Conservation (phyloP, 495 filamentous ascomycete genomes). For the Annulohypoxylon nitens region DNA sequence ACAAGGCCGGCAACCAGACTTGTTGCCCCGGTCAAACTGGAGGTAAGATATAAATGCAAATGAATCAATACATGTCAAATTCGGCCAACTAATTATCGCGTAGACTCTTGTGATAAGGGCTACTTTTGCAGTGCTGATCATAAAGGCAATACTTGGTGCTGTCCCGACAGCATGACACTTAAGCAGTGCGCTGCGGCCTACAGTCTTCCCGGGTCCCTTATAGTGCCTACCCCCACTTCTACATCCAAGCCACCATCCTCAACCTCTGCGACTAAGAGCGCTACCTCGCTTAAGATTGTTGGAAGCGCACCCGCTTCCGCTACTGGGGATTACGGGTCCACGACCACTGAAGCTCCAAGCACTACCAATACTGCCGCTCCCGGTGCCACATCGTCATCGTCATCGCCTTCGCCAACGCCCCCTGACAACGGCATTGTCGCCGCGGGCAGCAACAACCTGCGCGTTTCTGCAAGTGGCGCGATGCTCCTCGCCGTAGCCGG, state of each 20-base stretch:
- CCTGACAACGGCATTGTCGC: constrained; percentile 32
- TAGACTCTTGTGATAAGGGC: constrained; percentile 62
- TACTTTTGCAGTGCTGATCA: constrained; percentile 62
- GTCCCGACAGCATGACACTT: constrained; percentile 58
- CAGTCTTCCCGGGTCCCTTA: constrained; percentile 54
- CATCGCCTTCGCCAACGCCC: constrained; percentile 35
- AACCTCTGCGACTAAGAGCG: constrained; percentile 39
- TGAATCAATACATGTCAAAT: neutral
- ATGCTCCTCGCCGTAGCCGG: constrained; percentile 32
- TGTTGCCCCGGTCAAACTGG: constrained; percentile 61
- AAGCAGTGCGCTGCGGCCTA: constrained; percentile 59
- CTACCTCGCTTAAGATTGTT: constrained; percentile 35
- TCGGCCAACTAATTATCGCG: constrained; percentile 39
- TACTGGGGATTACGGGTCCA: neutral
- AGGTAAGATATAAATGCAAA: constrained; percentile 50
- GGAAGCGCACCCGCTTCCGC: constrained; percentile 7
- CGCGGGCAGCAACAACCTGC: constrained; percentile 29
- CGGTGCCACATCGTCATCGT: constrained; percentile 20
- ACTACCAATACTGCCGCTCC: constrained; percentile 13
- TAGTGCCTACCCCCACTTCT: constrained; percentile 47
- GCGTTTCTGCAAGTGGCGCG: constrained; percentile 19
- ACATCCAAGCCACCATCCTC: constrained; percentile 41
- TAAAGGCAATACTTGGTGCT: constrained; percentile 60
- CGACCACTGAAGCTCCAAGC: neutral
- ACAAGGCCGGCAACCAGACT: constrained; percentile 55